phyloP scores from a whole-genome alignment of 352 stramenopile species.

The Blastocystis sp. region DNA sequence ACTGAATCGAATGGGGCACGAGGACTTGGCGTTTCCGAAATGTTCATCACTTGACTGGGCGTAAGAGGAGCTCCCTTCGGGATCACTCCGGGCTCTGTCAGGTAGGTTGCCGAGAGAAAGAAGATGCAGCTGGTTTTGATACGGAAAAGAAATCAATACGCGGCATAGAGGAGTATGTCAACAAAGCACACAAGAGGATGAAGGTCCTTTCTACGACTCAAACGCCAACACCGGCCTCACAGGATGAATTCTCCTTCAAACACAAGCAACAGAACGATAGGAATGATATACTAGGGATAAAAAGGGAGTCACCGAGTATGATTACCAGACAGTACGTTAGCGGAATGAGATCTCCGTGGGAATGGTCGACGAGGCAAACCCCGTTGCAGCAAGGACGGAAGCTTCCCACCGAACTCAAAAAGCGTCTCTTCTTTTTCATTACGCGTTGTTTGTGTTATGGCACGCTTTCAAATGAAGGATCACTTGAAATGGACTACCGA shows the following conservation, averaged over 20 bases:
- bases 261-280: slow-evolving; percentile 6
- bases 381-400: slow-evolving; percentile 29
- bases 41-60: neutral
- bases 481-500: too few species aligned
- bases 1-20: neutral
- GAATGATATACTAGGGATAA: slow-evolving; percentile 42
- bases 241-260: slow-evolving; percentile 23
- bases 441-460: neutral
- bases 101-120: slow-evolving; percentile 43
- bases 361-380: slow-evolving; percentile 29
- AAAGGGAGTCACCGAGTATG: neutral
- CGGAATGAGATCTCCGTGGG: slow-evolving; percentile 7
- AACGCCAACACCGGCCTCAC: neutral
- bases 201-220: slow-evolving; percentile 14
- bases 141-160: neutral
- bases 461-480: too few species aligned
- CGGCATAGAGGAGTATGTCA: neutral
- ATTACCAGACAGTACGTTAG: slow-evolving; percentile 20
- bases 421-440: slow-evolving; percentile 54
- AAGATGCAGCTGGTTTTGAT: slow-evolving; percentile 2
- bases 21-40: slow-evolving; percentile 15
- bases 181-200: neutral
- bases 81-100: slow-evolving; percentile 57
- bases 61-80: slow-evolving; percentile 47
- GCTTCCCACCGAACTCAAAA: neutral